Percentiles rank a stretch among this genome's conserved stretches.
Conservation (phyloP, 1,284 basidiomycete genomes). For the Testicularia cyperi region DNA sequence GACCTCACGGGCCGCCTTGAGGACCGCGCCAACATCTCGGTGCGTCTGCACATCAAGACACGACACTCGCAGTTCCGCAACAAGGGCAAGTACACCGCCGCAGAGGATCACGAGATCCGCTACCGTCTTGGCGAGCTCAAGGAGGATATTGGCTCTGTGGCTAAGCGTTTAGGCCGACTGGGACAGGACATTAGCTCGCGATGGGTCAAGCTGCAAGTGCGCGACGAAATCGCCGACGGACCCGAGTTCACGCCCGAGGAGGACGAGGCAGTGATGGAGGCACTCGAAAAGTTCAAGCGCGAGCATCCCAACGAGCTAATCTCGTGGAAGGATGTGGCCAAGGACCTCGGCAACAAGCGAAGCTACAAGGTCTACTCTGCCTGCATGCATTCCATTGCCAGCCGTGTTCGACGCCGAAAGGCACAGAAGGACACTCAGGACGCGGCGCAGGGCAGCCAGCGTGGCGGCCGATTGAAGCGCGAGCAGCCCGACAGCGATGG, state of each 20-base stretch:
- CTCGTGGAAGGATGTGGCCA: constrained; percentile 35
- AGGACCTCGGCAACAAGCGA: constrained; percentile 35
- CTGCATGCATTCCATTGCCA: constrained; percentile 29
- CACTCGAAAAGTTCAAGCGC: constrained; percentile 30
- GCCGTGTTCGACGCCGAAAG: constrained; percentile 61
- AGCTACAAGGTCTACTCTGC: constrained; percentile 41
- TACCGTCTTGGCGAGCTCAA: constrained; percentile 14
- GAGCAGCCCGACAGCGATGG: background rate
- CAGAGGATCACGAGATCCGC: constrained; percentile 29
- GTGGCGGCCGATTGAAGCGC: background rate
- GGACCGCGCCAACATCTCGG: constrained; percentile 33
- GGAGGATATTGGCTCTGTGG: constrained; percentile 22
- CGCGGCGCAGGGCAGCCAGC: background rate
- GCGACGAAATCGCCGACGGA: constrained; percentile 22
- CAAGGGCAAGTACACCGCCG: constrained; percentile 34
- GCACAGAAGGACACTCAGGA: constrained; percentile 74
- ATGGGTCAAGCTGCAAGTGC: constrained; percentile 33
- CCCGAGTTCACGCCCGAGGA: constrained; percentile 28
- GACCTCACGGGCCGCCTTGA: constrained; percentile 28
- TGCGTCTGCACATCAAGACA: constrained; percentile 30
- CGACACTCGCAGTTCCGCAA: constrained; percentile 33
- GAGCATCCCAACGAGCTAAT: constrained; percentile 33
- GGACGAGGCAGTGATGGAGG: constrained; percentile 34
- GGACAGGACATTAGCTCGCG: constrained; percentile 27
- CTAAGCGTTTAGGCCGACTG: constrained; percentile 41